Base-by-base conservation (phyloP, 208 protist genomes). In the Leishmania aethiopica region DNA sequence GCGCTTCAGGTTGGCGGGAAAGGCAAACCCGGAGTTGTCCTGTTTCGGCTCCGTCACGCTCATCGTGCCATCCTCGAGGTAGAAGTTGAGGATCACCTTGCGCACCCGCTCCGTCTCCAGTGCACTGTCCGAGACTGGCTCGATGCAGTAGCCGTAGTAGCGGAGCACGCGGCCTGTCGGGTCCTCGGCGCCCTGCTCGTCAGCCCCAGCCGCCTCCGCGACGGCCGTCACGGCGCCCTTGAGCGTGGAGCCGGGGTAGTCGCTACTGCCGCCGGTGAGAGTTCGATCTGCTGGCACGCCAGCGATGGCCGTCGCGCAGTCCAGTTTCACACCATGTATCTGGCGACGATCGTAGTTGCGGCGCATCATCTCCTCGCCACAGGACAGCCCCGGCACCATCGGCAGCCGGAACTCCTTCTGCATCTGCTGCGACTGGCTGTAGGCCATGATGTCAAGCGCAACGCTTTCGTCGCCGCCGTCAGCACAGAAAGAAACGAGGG, bases 41-140 rank as follows among this genome's bases (percentile, higher is more conserved):
- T 97, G 81, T 57, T 86, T 66, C 28, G 95, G 92, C 91, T 99
- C 99, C 57, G 89, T 87, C 75, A 99, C 92, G 78, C 97, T 96
- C 87, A 99, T 98, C 67, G 99, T 99, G 88, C 98, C 97, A 85
- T 99, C 99, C 79, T 98, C 97, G 5, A 99, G 91, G 83, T 96
- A 99, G 77, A 97, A 99, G 70, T 96, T 91, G 55, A 99, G 87
- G 17, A 92, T 82, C 80, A 97, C 88, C 67, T 95, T 94, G 42
- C 98, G 94, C 57, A 99, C 84, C 35, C 99, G 95, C 75, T 93
- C 92, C 78, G 86, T 89, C 90, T 99, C 99, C 4, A 89, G 40
- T 15, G 89, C 88, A 42, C 93, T 98, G 90, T 99, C 99, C 62
- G 96, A 85, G n/a, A 99, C 98, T 0, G 85, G 84, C 87, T 99